Base-by-base conservation (phyloP, 306 rosid species). In the Psophocarpus tetragonolobus region DNA sequence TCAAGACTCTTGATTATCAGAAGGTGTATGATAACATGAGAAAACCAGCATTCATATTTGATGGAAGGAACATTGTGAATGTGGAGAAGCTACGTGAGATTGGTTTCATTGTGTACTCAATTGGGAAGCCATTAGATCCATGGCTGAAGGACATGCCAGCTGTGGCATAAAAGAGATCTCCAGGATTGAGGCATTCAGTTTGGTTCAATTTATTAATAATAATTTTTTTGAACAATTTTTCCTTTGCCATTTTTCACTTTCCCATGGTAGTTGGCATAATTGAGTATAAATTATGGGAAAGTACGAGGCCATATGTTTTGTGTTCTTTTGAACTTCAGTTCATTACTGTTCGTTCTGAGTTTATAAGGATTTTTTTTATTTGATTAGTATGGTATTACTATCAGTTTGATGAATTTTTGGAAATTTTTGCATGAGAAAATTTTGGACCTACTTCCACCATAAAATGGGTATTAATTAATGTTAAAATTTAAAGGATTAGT, bases 101-200 rank as follows among this genome's bases (percentile, higher is more conserved):
- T 57, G 98, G 98, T 4, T 93, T 93, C 84, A 93, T 93, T 33
- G 98, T 93, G 15, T 91, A 87, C 84, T 86, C 98, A 0, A 93
- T 93, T 51, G 98, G 98, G 44, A 93, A 91, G 88, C 98, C 97
- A 70, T 78, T 93, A 20, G 98, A 93, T 74, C 83, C 90, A 35
- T 93, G 98, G 98, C 87, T 93, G 63, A 93, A 88, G 83, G 98
- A 93, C 90, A 80, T 93, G 94, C 98, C 98, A 2, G 93, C 98
- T 18, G 85, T 93, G 76, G 98, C 96, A 23, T 93, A 80, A 81
- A 67, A 73, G 56, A 81, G 36, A 8, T 82, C 20, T 72, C 78
- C 35, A 67, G 36, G 74, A 33, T 45, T 77, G 80, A 81, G 75
- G 50, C 84, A 76, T 69, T 75, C 79, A 44, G 72, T 81, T 84